Conservation (phyloP, 495 filamentous ascomycete genomes). For the Letharia lupina region DNA sequence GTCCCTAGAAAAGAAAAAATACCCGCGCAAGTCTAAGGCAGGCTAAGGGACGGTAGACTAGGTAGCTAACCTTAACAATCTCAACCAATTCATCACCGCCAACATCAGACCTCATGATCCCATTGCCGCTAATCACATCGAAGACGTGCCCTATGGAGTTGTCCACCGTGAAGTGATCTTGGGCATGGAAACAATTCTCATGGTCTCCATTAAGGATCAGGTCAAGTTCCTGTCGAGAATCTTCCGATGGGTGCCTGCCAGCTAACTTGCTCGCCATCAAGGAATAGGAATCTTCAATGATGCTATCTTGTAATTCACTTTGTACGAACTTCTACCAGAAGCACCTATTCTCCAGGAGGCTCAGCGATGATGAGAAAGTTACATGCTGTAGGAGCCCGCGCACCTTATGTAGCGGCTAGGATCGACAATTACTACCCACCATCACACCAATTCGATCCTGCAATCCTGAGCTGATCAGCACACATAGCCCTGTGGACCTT, state of each 20-base stretch:
- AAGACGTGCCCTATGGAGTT: slow-evolving; percentile 11
- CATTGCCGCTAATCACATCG: slow-evolving; percentile 7
- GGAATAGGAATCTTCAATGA: neutral
- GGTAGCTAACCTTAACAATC: slow-evolving; percentile 14
- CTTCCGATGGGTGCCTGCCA: neutral
- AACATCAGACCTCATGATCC: slow-evolving; percentile 12
- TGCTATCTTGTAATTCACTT: too few species aligned
- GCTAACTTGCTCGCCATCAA: neutral
- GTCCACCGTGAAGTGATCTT: slow-evolving; percentile 4
- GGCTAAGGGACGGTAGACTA: neutral
- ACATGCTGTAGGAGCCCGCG: neutral
- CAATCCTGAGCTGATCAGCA: slow-evolving; percentile 7
- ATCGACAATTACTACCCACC: neutral
- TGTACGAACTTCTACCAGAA: too few species aligned
- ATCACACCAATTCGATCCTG: neutral
- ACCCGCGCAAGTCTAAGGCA: neutral
- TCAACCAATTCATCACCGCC: slow-evolving; percentile 5
- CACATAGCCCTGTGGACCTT: neutral
- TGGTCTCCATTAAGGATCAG: slow-evolving; percentile 1
- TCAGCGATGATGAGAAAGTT: neutral
- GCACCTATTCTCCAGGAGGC: too few species aligned
- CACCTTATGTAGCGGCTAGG: neutral
- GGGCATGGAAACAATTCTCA: neutral
- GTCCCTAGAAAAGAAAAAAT: neutral
- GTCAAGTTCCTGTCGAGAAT: slow-evolving; percentile 10